Evolutionary conservation across 1,139 yeast genomes (phyloP), one percentile per base, ranked within the genome.

Genomic region (Saccharomyces hybrid): DNA sequence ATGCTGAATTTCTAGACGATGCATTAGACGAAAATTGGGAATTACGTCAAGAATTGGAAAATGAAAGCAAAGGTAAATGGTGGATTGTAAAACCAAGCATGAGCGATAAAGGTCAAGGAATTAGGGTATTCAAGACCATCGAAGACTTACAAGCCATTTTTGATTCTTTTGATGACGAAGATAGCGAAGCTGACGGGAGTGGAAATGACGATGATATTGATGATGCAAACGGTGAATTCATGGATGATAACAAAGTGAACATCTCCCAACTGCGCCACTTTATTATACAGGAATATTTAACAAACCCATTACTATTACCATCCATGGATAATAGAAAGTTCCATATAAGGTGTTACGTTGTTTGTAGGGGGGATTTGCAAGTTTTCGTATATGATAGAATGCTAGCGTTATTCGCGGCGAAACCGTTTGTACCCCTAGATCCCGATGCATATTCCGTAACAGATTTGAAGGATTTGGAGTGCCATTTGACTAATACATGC

Each of bases 51-150:
- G 96, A 86, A 61, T 74, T 93, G 41, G 84, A 86, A 53, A 67
- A 70, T 5, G 84, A 85, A 54, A 67, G 70, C 3, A 82, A 82
- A 23, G 78, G 77, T n/a, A 81, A 79, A 60, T 79, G 85, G 53
- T 93, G 95, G 91, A 93, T 93, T 51, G 75, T 93, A 63, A 93
- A 93, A 67, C 99, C 99, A 9, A 84, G 96, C 61, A 90, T 93
- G 97, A 86, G 96, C 64, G 99, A 93, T 66, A 85, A 93, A 67
- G 99, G 97, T 9, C 97, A 93, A 69, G 99, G 99, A 0, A 90
- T 93, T 48, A 75, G 97, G 50, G 71, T 93, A 0, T 93, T 93
- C 73, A 78, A 78, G 53, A 84, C 91, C 0, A 75, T 89, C 34
- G 88, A 83, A 9, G 95, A 90, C 62, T 74, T 93, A 53, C 97